Percentiles rank a stretch among this genome's conserved stretches.
phyloP scores from a whole-genome alignment of 2,329 filamentous ascomycete species.

The Emmonsia crescens region DNA sequence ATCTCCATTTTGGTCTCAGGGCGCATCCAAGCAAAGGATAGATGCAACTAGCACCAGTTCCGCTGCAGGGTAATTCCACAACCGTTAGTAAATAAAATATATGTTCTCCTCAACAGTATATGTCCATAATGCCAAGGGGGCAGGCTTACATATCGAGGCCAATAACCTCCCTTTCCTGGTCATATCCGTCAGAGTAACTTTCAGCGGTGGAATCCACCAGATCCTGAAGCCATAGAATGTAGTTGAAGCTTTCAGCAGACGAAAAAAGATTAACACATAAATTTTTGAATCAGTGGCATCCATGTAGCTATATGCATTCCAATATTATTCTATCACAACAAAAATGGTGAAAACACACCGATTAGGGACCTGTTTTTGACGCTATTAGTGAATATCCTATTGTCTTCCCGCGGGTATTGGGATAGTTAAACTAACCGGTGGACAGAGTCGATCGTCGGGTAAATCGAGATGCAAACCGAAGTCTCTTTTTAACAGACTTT shows the following conservation, averaged over 20 bases:
- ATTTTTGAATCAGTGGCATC: background rate
- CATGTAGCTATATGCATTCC: background rate
- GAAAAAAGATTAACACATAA: background rate
- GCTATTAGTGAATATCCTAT: background rate
- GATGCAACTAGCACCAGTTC: slow-evolving; percentile 82
- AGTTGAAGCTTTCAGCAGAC: slow-evolving; percentile 60
- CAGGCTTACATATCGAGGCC: slow-evolving; percentile 61
- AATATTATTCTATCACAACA: background rate
- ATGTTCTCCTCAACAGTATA: slow-evolving; percentile 5
- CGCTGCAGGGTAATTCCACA: slow-evolving; percentile 33
- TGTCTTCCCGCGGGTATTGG: background rate
- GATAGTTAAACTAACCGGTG: slow-evolving; percentile 49
- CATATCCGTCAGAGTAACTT: slow-evolving; percentile 39
- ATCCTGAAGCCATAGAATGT: slow-evolving; percentile 77
- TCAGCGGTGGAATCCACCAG: slow-evolving; percentile 60
- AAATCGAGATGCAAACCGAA: slow-evolving; percentile 63
- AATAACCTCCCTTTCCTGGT: slow-evolving; percentile 44
- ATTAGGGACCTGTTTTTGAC: slow-evolving; percentile 31
- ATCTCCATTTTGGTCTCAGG: slow-evolving; percentile 59
- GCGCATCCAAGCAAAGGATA: slow-evolving; percentile 73
- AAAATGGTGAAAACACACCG: slow-evolving; percentile 23
- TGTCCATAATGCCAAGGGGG: slow-evolving; percentile 3
- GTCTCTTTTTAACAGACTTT: slow-evolving; percentile 62
- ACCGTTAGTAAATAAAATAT: slow-evolving; percentile 9
- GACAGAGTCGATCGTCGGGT: slow-evolving; percentile 71